A percentile compares a stretch with the other conserved stretches of the same genome.
These are phyloP conservation scores for Monascus ruber DNA, from an alignment of 2,329 filamentous ascomycete species.

Conservation along the genomic window DNA sequence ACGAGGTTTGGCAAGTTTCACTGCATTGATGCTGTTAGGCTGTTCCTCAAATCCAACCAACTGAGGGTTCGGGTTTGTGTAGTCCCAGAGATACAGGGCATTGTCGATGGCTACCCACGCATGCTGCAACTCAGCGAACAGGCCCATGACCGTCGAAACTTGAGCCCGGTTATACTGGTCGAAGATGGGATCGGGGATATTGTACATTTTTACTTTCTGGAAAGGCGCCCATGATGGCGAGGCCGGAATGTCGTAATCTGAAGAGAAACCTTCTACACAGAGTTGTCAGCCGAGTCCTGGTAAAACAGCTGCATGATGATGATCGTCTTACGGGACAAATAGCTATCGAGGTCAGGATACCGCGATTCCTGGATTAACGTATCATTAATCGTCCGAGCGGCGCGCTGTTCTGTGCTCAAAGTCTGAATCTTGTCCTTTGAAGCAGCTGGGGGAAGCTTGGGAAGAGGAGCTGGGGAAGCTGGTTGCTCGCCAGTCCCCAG, in stretches of 20 bases:
- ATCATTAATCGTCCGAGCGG: conserved; percentile 71
- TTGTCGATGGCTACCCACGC: conserved; percentile 96
- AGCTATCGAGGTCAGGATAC: conserved; percentile 82
- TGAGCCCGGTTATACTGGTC: conserved; percentile 83
- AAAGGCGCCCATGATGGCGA: conserved; percentile 73
- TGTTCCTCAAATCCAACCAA: conserved; percentile 88
- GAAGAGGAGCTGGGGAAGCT: conserved; percentile 21
- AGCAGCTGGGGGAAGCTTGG: conserved; percentile 25
- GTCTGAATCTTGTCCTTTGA: conserved; percentile 37
- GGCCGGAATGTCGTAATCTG: conserved; percentile 72
- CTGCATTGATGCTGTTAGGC: conserved; percentile 75
- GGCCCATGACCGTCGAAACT: conserved; percentile 82
- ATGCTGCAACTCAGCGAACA: conserved; percentile 90
- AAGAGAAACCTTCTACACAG: conserved; percentile 66
- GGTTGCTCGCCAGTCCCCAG: conserved; percentile 11
- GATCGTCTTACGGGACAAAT: conserved; percentile 66
- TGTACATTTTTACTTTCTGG: conserved; percentile 73
- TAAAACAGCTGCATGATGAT: not conserved
- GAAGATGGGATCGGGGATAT: conserved; percentile 84
- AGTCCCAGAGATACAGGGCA: conserved; percentile 94
- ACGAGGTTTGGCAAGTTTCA: conserved; percentile 76
- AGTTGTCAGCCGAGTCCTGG: not conserved
- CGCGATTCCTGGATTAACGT: conserved; percentile 63
- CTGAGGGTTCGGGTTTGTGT: conserved; percentile 82
- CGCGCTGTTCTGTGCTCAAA: conserved; percentile 64